Conservation (phyloP, 2,329 filamentous ascomycete species). For the Polychaeton citri region DNA sequence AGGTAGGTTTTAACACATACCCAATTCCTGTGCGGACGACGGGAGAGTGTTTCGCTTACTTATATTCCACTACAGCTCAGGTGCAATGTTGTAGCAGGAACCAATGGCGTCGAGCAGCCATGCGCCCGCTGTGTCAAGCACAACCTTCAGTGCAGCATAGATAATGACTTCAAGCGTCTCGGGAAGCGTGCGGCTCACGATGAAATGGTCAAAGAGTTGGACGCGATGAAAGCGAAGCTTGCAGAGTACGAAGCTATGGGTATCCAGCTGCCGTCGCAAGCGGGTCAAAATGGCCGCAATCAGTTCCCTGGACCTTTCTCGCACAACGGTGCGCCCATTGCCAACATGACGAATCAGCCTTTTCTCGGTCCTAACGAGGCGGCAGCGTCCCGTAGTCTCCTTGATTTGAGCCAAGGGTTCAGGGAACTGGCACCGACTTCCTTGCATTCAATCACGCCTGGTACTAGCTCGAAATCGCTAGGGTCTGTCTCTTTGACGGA, state of each 20-base stretch:
- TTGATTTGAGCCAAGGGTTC: conserved; percentile 25
- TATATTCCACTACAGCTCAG: conserved; percentile 45
- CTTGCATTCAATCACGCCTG: conserved; percentile 40
- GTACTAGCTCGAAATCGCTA: conserved; percentile 45
- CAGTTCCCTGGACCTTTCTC: not conserved
- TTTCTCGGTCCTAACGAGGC: conserved; percentile 24
- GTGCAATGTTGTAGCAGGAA: conserved; percentile 73
- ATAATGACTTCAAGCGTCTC: conserved; percentile 75
- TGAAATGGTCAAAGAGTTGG: conserved; percentile 76
- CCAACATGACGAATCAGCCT: conserved; percentile 14
- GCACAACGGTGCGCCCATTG: conserved; percentile 11
- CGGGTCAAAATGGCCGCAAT: not conserved
- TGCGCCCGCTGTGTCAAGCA: conserved; percentile 69
- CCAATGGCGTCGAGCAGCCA: conserved; percentile 46
- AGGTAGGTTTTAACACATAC: conserved; percentile 37
- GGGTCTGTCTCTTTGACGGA: conserved; percentile 32
- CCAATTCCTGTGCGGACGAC: not conserved
- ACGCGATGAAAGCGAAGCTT: conserved; percentile 32
- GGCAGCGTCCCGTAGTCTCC: conserved; percentile 22
- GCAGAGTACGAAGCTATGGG: conserved; percentile 18
- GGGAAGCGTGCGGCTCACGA: conserved; percentile 73
- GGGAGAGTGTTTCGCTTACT: not conserved
- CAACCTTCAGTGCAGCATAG: conserved; percentile 72
- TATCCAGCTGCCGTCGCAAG: conserved; percentile 3
- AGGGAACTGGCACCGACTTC: conserved; percentile 26